Evolutionary conservation across 306 rosid species (phyloP), one percentile per base, ranked within the genome.

Genomic region (Sicyos baderoa): DNA sequence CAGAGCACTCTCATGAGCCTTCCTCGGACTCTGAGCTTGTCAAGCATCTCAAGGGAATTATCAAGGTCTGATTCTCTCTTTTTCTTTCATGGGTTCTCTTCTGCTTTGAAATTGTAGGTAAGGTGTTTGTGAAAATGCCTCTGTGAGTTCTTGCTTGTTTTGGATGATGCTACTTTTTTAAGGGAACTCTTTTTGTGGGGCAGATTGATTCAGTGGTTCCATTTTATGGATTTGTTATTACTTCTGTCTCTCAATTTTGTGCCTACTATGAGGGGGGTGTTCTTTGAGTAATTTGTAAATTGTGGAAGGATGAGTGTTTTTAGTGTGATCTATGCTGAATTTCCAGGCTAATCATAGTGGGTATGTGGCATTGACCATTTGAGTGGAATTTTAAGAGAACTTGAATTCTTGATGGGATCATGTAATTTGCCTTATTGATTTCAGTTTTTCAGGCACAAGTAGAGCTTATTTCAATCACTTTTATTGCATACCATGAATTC

Each of bases 41-140:
- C 78, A 79, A 79, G 78, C 90, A 85, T 57, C 86, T 85, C 76
- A 85, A 85, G 16, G 84, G 81, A 55, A 85, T 85, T 52, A 78
- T 82, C 61, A 80, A 80, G 85, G 85, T 85, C 37, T 0, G 6
- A 1, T 62, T 8, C 19, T n/a, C 15, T 51, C 4, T 1, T 76
- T 15, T 65, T 70, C 32, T 6, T 18, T 11, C 19, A 16, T 37
- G 23, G 9, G 25, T 44, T 72, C 58, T 14, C 45, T 23, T 57
- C 29, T 17, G 62, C 32, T 51, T 32, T 70, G 54, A 7, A 45
- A 15, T 67, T 8, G 72, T 48, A 48, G 57, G 25, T 67, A 56
- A 0, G 72, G 72, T 67, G 72, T 48, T 49, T 67, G 57, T 67
- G 16, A 66, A 67, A 67, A 48, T 67, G 45, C 37, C 29, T 58